Conservation (phyloP, 1,139 yeast genomes). For the Petasospora rhodanensis region DNA sequence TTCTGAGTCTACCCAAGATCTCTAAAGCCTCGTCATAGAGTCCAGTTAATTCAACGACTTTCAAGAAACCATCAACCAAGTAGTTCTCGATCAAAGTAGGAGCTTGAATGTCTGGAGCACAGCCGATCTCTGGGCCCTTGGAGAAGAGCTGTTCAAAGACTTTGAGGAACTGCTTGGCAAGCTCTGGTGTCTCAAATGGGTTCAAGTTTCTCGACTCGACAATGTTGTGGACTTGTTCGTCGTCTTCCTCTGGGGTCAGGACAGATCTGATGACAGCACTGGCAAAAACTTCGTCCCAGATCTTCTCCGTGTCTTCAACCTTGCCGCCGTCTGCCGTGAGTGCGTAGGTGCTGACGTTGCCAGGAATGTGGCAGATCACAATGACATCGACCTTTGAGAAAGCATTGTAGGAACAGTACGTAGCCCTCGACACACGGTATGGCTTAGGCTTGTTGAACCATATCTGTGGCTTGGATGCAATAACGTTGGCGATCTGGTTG, state of each 20-base stretch:
- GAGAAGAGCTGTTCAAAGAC: conserved; percentile 63
- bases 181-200: conserved; percentile 53
- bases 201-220: conserved; percentile 61
- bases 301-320: conserved; percentile 33
- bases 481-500: conserved; percentile 65
- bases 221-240: conserved; percentile 53
- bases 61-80: conserved; percentile 76
- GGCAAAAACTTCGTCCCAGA: conserved; percentile 84
- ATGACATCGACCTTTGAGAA: conserved; percentile 76
- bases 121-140: conserved; percentile 61
- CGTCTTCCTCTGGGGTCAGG: conserved; percentile 62
- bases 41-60: conserved; percentile 66
- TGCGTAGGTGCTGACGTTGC: conserved; percentile 75
- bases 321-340: conserved; percentile 50
- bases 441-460: conserved; percentile 73
- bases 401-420: conserved; percentile 65
- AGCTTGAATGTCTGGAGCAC: conserved; percentile 60
- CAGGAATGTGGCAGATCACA: conserved; percentile 70
- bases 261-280: conserved; percentile 73
- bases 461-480: conserved; percentile 59
- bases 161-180: conserved; percentile 55
- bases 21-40: conserved; percentile 59
- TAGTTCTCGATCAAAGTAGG: conserved; percentile 68
- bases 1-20: conserved; percentile 46
- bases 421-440: conserved; percentile 74